Evolutionary conservation across 176 grass and related monocot genomes (phyloP), one percentile per base, ranked within the genome.

Genomic region (Guadua angustifolia): DNA sequence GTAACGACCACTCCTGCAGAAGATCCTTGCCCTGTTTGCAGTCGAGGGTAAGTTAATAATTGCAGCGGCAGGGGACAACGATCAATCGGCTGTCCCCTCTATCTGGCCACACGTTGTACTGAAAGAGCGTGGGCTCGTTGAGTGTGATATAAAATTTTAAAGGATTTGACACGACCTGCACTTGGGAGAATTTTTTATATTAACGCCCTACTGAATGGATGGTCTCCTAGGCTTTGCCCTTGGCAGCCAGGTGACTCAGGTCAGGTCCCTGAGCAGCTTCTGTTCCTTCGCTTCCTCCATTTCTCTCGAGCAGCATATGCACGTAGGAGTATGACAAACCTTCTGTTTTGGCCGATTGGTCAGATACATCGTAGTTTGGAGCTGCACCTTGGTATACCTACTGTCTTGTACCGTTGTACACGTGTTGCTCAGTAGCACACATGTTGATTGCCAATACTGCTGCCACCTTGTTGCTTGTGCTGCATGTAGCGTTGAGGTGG

Each of bases 61-160:
- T 82, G 72, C 80, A 22, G 18, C 36, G 51, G 75, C 85, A 84
- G 83, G 88, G 74, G 90, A 92, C 90, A 92, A 88, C 92, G 84
- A 95, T 92, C 90, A 92, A 88, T 90, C 88, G 76, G 85, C 80
- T 91, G 82, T 92, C 79, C 81, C 83, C 56, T 92, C 88, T 35
- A 62, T 72, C 66, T 46, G 55, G 60, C 74, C 21, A 72, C 75
- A 83, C 58, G 58, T 42, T 66, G 88, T 78, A 73, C 79, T 35
- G 2, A 16, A 9, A 49, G 71, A 63, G 58, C 85, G 86, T 78
- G 85, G 80, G 61, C 78, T 79, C 1, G 49, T 16, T 29, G 74
- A 74, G 49, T 66, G 83, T 35, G 9, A 84, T 71, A 71, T 77
- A 73, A 57, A 79, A 84, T 53, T 57, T 73, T 2, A 49, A 14